A percentile compares a stretch with the other conserved stretches of the same genome.
Evolutionary conservation across 495 filamentous ascomycete genomes (phyloP).

Genomic region (Aspergillus diversus): DNA sequence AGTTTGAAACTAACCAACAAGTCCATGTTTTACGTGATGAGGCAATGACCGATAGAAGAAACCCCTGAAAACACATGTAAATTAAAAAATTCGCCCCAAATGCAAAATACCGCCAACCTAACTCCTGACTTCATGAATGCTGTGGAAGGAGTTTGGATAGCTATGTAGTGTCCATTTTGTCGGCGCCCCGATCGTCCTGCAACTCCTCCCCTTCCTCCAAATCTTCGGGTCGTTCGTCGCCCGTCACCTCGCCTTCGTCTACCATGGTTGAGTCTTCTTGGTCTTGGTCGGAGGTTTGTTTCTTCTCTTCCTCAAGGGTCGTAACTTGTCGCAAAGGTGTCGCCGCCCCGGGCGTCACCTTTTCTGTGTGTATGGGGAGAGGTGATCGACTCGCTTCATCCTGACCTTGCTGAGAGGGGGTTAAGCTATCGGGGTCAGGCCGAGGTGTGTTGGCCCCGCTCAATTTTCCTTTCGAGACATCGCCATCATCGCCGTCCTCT

Average conservation of each 20-base stretch:
- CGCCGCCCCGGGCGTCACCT: conserved; percentile 32
- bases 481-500: conserved; percentile 76
- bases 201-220: conserved; percentile 54
- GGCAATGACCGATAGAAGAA: conserved; percentile 16
- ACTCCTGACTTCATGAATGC: conserved; percentile 41
- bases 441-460: conserved; percentile 69
- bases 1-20: neutral
- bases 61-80: conserved; percentile 25
- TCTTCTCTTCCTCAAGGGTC: conserved; percentile 36
- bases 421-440: conserved; percentile 55
- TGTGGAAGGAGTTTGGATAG: conserved; percentile 9
- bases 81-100: conserved; percentile 27
- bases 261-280: conserved; percentile 60
- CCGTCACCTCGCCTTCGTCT: conserved; percentile 67
- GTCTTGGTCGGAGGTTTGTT: conserved; percentile 44
- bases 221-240: conserved; percentile 43
- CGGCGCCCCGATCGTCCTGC: conserved; percentile 52
- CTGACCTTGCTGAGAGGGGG: conserved; percentile 52
- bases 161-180: conserved; percentile 73
- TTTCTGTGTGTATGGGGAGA: conserved; percentile 41
- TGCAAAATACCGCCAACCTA: conserved; percentile 33
- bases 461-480: conserved; percentile 53
- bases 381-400: conserved; percentile 45
- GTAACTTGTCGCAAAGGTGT: conserved; percentile 49
- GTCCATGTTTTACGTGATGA: neutral